Base-by-base conservation (phyloP, 164 flowering plant genomes). In the Annona squamosa region DNA sequence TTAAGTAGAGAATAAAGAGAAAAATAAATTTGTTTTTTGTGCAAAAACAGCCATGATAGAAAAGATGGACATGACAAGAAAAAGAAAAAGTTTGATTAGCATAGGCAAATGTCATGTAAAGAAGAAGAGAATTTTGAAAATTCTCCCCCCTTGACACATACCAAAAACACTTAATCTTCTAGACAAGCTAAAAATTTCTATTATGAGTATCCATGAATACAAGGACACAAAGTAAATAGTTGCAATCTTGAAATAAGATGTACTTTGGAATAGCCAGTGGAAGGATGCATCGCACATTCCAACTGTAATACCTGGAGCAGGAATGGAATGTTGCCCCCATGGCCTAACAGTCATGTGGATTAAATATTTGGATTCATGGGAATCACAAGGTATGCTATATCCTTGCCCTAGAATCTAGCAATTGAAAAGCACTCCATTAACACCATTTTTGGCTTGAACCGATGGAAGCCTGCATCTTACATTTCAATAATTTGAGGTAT, bases 201-300 rank as follows among this genome's bases (percentile, higher is more conserved):
- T 65, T 17, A 48, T 65, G 9, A 72, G 26, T 63, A 48, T 63
- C 72, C 44, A 69, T 48, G 37, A 68, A 68, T 17, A 43, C 10
- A n/a, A 46, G 45, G 62, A 37, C 48, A 52, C 61, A 13, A n/a
- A n/a, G 18, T 70, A 48, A 4, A 52, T 6, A 6, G 18, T 9
- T n/a, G 63, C 6, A 42, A 18, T 63, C 9, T 70, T 18, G 63
- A 43, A 46, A 10, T 13, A 56, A 70, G 48, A 9, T 70, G 3
- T 70, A 17, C 42, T 37, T 63, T 66, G 46, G 43, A 66, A 42
- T 7, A 3, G 52, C 19, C 3, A 13, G 2, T 18, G 6, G 26
- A 13, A 9, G 16, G 43, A 17, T 66, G 68, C 68, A 66, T 42
- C 45, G 18, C 65, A 63, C 19, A 17, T 26, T n/a, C 37, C 65